Base-by-base conservation (phyloP, 345 rosid genomes). In the Populus ilicifolia region DNA sequence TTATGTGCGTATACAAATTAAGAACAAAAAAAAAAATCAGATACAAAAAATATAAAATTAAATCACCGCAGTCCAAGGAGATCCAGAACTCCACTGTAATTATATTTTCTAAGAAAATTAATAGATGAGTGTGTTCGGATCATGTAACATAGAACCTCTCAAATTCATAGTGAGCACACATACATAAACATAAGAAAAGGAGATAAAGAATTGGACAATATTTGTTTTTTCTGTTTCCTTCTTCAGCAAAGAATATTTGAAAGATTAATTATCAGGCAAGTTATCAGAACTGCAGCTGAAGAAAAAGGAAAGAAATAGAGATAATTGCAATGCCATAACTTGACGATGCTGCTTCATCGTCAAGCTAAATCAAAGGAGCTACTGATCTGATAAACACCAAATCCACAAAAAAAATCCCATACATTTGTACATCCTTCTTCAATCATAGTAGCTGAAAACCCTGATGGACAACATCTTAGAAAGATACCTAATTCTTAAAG, bases 391-490 rank as follows among this genome's bases (percentile, higher is more conserved):
- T 50, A 73, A 48, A 67, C 71, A 76, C n/a, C 27, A 77, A 73
- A 80, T 77, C 76, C 72, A 20, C n/a, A 27, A 25, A 72, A 72
- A 78, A 46, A 52, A 21, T 2, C 13, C 50, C 75, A 74, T 61
- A 78, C 80, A 84, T 83, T 83, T 87, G 84, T 86, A 84, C 90
- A 87, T 80, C 88, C 84, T 82, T 81, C 87, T 83, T 83, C 84
- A 79, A 77, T 66, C 79, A 77, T 78, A 80, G 75, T 70, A 86
- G 77, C 70, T 72, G 77, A 77, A 67, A 74, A 64, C 73, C 85
- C 76, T 52, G 67, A 78, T 48, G 78, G 73, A 48, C 76, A 79
- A 30, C 73, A 80, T 64, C 73, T 77, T 62, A 73, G 69, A 77
- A 75, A 78, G 67, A 79, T 56, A 79, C 62, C 87, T 80, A 78